phyloP scores from a whole-genome alignment of 331 rosid species.

The Quercus lobata region DNA sequence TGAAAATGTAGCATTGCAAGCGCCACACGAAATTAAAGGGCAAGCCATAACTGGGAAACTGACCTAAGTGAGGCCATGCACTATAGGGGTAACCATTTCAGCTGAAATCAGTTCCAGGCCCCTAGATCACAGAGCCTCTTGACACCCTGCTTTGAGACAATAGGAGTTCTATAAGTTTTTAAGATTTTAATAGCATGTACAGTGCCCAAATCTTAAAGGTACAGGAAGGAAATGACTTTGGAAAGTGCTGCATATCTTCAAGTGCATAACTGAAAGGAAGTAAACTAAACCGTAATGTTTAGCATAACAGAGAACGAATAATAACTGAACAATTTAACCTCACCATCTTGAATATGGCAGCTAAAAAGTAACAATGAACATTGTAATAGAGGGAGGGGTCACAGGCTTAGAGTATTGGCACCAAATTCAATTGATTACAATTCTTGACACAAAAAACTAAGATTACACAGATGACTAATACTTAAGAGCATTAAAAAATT shows the following conservation, averaged over 20 bases:
- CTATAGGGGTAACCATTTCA: conserved; percentile 87
- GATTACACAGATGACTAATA: neutral
- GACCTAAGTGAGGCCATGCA: conserved; percentile 80
- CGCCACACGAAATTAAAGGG: conserved; percentile 55
- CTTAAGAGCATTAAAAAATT: neutral
- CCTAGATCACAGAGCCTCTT: conserved; percentile 88
- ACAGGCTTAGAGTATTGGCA: neutral
- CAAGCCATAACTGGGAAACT: conserved; percentile 63
- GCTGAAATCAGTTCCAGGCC: conserved; percentile 91
- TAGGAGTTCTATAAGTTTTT: conserved; percentile 68
- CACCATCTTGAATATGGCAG: neutral
- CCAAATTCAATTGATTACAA: conserved; percentile 1
- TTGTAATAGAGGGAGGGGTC: neutral
- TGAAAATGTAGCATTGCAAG: conserved; percentile 55
- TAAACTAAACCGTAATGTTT: conserved; percentile 15
- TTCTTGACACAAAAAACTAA: conserved; percentile 4
- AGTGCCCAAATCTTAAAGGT: conserved; percentile 48
- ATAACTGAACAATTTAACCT: neutral
- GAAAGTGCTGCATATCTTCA: conserved; percentile 45
- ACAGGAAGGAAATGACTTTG: conserved; percentile 43
- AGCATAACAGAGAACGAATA: conserved; percentile 12
- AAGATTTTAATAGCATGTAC: conserved; percentile 37
- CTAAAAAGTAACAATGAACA: neutral
- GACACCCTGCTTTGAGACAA: conserved; percentile 96
- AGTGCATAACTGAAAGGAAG: conserved; percentile 36